Base-by-base conservation (phyloP, 257 asterid species). In the Fraxinus quadrangulata region DNA sequence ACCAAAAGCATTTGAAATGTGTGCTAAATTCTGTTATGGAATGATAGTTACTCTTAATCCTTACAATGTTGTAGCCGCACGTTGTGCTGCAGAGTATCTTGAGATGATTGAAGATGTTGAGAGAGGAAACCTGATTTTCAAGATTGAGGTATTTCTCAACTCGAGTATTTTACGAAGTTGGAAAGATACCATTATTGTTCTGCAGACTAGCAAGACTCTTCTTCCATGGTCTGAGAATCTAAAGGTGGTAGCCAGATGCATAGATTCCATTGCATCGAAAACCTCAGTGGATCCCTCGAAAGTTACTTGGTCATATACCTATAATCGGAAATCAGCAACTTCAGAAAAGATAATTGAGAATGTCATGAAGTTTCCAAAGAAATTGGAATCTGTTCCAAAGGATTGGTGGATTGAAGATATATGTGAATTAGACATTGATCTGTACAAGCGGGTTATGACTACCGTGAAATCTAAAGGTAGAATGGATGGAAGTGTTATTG, bases 351-450 rank as follows among this genome's bases (percentile, higher is more conserved):
- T 82, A 34, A 87, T 84, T 21, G 90, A 80, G 73, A 76, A 69
- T 54, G 88, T 85, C 67, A 21, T 79, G 24, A 89, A 84, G 77
- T 80, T 85, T 37, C 80, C 89, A 0, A 86, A 79, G 34, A 89
- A 83, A 81, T 26, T 61, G 23, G 92, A 82, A n/a, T 70, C 84
- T 0, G 91, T 90, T 77, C 93, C 97, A 0, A 94, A 75, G 82
- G 98, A 92, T 78, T 94, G 98, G 98, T 94, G 98, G 98, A 78
- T 89, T n/a, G 97, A 94, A 84, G 97, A 94, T 82, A 82, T 92
- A 76, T 94, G 97, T 36, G 97, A 92, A 34, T 73, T 94, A 80
- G 97, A 94, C 71, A 87, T 92, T 74, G 93, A 91, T 78, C 87
- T 89, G 37, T 94, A 83, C 88, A 92, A 89, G 82, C 85, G 88